Evolutionary conservation across 1,284 basidiomycete species (phyloP).

Genomic region (Cystobasidium pallidum): DNA sequence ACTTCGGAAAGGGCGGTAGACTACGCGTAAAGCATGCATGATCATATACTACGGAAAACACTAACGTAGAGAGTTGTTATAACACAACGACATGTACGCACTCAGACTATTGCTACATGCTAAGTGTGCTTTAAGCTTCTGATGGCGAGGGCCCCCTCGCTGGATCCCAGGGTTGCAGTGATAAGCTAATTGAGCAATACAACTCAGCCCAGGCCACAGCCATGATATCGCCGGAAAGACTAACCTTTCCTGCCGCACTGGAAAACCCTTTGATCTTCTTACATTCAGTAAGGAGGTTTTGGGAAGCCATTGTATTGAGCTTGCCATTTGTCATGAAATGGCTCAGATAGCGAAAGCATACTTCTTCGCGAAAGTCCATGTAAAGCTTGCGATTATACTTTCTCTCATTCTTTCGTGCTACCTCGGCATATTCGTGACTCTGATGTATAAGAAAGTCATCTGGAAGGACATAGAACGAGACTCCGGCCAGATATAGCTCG

Average conservation of each 20-base stretch:
- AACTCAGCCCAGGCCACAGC: neutral
- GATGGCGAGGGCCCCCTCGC: neutral
- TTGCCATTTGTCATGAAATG: constrained; percentile 50
- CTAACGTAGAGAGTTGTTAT: neutral
- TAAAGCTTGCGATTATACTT: constrained; percentile 76
- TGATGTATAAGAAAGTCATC: constrained; percentile 86
- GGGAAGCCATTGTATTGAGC: constrained; percentile 45
- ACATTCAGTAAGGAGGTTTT: constrained; percentile 48
- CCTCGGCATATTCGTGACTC: constrained; percentile 76
- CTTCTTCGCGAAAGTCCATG: constrained; percentile 60
- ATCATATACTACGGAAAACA: no score
- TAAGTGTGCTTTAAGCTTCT: neutral
- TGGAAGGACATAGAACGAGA: constrained; percentile 75
- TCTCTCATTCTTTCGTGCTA: constrained; percentile 57
- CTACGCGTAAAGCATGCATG: no score
- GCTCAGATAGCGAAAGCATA: constrained; percentile 55
- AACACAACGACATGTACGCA: neutral
- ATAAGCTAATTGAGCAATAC: constrained; percentile 1
- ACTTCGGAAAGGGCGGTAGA: no score
- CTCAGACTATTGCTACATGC: neutral
- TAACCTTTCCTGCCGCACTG: constrained; percentile 31
- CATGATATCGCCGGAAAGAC: neutral
- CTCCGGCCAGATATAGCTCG: constrained; percentile 68
- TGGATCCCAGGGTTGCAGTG: constrained; percentile 11
- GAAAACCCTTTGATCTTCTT: constrained; percentile 54